Evolutionary conservation across 352 stramenopile species (phyloP), one percentile per base, ranked within the genome.

Genomic region (Lagenidium giganteum): DNA sequence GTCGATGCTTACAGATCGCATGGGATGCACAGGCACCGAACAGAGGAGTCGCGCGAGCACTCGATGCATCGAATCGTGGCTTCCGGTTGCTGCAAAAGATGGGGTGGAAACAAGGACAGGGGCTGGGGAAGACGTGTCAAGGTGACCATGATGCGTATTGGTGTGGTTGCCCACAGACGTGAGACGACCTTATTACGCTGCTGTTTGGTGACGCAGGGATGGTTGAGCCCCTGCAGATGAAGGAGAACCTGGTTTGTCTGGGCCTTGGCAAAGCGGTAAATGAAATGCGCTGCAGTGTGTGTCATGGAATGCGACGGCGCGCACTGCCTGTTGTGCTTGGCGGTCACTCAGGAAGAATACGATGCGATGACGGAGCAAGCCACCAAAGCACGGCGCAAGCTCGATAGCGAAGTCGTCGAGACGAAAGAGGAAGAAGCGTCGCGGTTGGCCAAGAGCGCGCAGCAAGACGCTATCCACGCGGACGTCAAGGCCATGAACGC

Each of bases 71-170:
- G 27, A 87, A 85, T 35, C 61, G 76, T 16, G 76, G 76, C 33
- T 85, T 74, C 40, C 64, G 62, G 16, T 32, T 88, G 45, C 52
- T 88, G 28, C 45, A 51, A 16, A 82, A 74, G 44, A 80, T 86
- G 72, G 76, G 76, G 22, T 88, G 76, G 76, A 61, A 52, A 18
- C 47, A 57, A 8, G 76, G 73, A 22, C 47, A 51, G 17, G 73
- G 76, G 0, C 51, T 88, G 22, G 76, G 76, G 38, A 73, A 66
- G 27, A 35, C 45, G 23, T 64, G 63, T 16, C 67, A 88, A 67
- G 67, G 67, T 72, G 5, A 18, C 14, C 8, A 8, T n/a, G 8
- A 11, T 46, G 23, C 12, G 16, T n/a, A 16, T 38, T 8, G 11
- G 20, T 45, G n/a, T n/a, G n/a, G n/a, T n/a, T n/a, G n/a, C n/a